Evolutionary conservation across 2,329 filamentous ascomycete species (phyloP).

Genomic region (Apiospora phragmitis): DNA sequence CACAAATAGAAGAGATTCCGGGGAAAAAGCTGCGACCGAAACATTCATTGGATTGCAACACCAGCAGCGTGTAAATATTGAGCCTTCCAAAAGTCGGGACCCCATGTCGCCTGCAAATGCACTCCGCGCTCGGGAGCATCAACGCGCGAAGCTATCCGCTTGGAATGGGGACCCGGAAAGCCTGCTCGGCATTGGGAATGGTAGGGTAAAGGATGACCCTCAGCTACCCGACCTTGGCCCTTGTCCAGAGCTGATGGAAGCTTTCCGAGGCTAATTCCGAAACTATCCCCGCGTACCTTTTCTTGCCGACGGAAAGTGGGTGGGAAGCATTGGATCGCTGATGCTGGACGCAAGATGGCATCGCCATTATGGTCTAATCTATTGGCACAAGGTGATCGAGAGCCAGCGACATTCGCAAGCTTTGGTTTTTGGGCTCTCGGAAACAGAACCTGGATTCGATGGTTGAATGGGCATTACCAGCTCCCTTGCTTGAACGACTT

Average conservation of each 20-base stretch:
- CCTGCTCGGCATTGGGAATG: constrained; percentile 9
- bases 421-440: not conserved
- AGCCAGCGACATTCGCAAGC: not conserved
- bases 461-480: not conserved
- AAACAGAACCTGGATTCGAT: not conserved
- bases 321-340: not conserved
- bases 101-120: not conserved
- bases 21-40: not conserved
- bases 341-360: not conserved
- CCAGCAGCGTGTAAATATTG: constrained; percentile 9
- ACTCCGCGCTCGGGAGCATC: constrained; percentile 8
- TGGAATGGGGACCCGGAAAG: constrained; percentile 3
- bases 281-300: not conserved
- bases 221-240: not conserved
- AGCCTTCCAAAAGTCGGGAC: not conserved
- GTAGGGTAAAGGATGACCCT: constrained; percentile 14
- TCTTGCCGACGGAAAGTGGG: constrained; percentile 6
- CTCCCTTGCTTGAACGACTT: not conserved
- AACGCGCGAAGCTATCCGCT: constrained; percentile 5
- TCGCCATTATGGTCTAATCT: too few species aligned
- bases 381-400: not conserved
- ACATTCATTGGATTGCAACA: not conserved
- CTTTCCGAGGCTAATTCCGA: constrained; percentile 6
- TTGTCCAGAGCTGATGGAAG: not conserved
- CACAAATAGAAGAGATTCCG: not conserved